Percentiles rank a stretch among this genome's conserved stretches.
Evolutionary conservation across 139 green algal genomes (phyloP).

Genomic region (Eudorina sp.): DNA sequence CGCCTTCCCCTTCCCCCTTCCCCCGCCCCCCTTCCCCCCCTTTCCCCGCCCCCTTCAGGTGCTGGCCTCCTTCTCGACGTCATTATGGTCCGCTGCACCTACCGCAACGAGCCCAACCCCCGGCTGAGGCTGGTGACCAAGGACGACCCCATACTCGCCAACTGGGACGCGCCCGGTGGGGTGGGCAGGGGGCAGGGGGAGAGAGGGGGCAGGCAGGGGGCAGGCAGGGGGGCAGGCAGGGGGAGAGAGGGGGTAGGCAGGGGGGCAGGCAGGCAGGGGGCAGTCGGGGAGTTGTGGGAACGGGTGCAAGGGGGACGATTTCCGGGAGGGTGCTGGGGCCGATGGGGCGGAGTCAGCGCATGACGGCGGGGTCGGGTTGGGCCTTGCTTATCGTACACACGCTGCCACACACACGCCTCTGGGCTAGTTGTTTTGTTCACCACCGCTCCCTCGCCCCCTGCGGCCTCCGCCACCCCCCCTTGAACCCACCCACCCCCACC

Average conservation of each 20-base stretch:
- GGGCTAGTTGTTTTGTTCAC: neutral
- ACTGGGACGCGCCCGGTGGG: slow-evolving; percentile 14
- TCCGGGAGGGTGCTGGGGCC: no score
- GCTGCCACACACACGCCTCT: no score
- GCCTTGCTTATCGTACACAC: no score
- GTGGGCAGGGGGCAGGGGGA: no score
- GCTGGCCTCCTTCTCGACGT: slow-evolving; percentile 45
- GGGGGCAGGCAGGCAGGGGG: no score
- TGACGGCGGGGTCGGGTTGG: no score
- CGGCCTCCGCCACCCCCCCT: neutral
- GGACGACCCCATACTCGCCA: slow-evolving; percentile 31
- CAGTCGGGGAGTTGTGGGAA: no score
- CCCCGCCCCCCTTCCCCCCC: neutral
- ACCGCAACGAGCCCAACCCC: slow-evolving; percentile 8
- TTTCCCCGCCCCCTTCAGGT: neutral
- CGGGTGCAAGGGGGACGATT: no score
- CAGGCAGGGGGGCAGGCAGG: no score
- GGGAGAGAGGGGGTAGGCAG: no score
- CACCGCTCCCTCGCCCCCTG: neutral
- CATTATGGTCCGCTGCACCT: slow-evolving; percentile 37
- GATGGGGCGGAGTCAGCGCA: no score
- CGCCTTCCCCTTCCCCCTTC: neutral
- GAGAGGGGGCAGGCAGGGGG: no score
- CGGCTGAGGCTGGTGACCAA: slow-evolving; percentile 20
- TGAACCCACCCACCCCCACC: neutral